Base-by-base conservation (phyloP, 179 eudicot species). In the Silene noctiflora region DNA sequence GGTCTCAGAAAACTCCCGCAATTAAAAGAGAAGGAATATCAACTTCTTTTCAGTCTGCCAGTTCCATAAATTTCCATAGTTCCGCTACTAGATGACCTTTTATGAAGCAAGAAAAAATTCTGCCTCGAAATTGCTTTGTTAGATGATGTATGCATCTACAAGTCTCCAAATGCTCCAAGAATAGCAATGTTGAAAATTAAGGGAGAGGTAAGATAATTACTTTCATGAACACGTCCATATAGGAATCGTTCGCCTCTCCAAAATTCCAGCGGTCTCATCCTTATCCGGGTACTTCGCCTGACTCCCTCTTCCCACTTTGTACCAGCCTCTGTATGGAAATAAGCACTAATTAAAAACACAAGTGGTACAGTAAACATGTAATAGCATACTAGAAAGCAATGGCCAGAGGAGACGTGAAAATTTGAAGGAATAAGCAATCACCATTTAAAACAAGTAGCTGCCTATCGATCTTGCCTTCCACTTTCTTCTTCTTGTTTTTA, bases 171-270 rank as follows among this genome's bases (percentile, higher is more conserved):
- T 44, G 31, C 31, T 6, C 42, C 8, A 9, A 1, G 21, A n/a
- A 39, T 4, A 20, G 5, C 20, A 58, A 33, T 3, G 59, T 4
- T 13, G 9, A 69, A 21, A 51, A 6, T 19, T 24, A 51, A 72
- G 20, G 17, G 17, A 27, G 13, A 51, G 60, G 61, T 14, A 74
- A 20, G 75, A 71, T 74, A 80, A 92, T 86, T 77, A 90, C 98
- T 86, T 48, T 89, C 76, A 78, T 91, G 86, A 20, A 94, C 80
- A 21, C 96, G 89, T 20, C 89, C 96, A 62, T 91, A 91, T 77
- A 94, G 61, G 69, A 86, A 78, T 7, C 93, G 83, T 83, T 93
- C 97, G 25, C 97, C 96, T 82, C 67, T 92, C 98, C 98, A 94
- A 71, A 75, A 93, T 75, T 94, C 91, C 83, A 94, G 72, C 10